Base-by-base conservation (phyloP, 768 basidiomycete species). In the Leccinum arenicola region DNA sequence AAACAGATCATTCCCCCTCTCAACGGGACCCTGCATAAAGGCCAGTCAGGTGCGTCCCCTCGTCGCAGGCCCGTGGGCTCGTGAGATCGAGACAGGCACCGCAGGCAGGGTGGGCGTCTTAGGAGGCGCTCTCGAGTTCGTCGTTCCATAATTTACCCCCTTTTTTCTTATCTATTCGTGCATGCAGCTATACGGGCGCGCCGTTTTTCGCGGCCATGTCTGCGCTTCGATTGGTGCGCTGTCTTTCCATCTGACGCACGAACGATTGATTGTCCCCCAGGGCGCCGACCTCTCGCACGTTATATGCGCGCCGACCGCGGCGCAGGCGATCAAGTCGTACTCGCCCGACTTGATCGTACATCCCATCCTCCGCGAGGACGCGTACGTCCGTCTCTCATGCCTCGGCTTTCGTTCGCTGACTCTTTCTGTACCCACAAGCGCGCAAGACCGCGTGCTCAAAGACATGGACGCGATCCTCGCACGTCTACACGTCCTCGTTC, bases 261-360 rank as follows among this genome's bases (percentile, higher is more conserved):
- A 25, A 27, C 48, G 25, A 49, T 49, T 23, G 48, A 12, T 7
- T 27, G 19, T 31, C 27, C 27, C n/a, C 14, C 55, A 92, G 91
- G 95, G 95, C 35, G 92, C 89, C 52, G 96, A 98, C 73, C 80
- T 98, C 21, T 95, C 95, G 23, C 97, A 98, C 80, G 93, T 98
- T 59, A 96, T 98, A 56, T 99, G 97, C 75, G 88, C 95, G 6
- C 96, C 96, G 0, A 86, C 84, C 0, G 96, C 97, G 6, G 93
- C 94, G 27, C 82, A 82, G 5, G 89, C 94, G 49, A 99, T 99
- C 80, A 99, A 99, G 76, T 89, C 91, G 0, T 99, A 98, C 73
- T 95, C 93, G 4, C 95, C 95, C 2, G 95, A 99, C 74, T 76
- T 99, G 48, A 99, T 99, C 68, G 97, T 99, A 0, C 96, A 99